These are phyloP conservation scores for Nicotiana benthamiana DNA, from an alignment of 257 asterid species.

Conservation along the genomic window DNA sequence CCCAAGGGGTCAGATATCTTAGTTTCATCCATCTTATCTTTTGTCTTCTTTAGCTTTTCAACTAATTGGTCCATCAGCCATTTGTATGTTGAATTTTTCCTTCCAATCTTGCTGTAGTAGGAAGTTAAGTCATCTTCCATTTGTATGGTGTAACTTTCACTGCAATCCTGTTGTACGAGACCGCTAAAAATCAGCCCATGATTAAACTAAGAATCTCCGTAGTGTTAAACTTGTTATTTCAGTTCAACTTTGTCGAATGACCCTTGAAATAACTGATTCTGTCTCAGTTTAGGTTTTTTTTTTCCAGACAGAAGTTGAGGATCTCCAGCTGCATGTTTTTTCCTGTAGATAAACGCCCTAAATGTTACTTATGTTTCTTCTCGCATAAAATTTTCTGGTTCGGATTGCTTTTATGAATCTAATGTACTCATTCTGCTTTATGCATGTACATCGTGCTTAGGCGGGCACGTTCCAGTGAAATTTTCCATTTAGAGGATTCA, in stretches of 20 bases:
- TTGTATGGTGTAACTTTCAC: neutral
- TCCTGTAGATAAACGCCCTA: neutral
- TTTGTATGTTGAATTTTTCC: constrained; percentile 1
- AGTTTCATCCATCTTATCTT: neutral
- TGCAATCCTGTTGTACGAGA: neutral
- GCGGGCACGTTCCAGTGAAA: no score
- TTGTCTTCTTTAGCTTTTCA: neutral
- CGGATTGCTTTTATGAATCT: neutral
- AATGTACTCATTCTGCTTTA: no score
- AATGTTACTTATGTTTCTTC: neutral
- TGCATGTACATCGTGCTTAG: no score
- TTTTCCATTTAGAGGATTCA: no score
- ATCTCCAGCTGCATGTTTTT: neutral
- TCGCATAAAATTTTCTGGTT: neutral
- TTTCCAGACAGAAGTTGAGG: neutral
- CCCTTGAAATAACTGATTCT: neutral
- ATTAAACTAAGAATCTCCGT: neutral
- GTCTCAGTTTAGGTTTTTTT: neutral
- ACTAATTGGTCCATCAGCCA: neutral
- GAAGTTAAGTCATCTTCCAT: neutral
- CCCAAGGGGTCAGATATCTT: neutral
- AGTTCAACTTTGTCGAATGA: neutral
- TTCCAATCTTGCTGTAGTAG: constrained; percentile 3
- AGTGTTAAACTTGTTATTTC: neutral
- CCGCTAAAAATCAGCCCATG: neutral